These are phyloP conservation scores for Posidonia australis DNA, from an alignment of 106 monocot genomes.

Conservation along the genomic window DNA sequence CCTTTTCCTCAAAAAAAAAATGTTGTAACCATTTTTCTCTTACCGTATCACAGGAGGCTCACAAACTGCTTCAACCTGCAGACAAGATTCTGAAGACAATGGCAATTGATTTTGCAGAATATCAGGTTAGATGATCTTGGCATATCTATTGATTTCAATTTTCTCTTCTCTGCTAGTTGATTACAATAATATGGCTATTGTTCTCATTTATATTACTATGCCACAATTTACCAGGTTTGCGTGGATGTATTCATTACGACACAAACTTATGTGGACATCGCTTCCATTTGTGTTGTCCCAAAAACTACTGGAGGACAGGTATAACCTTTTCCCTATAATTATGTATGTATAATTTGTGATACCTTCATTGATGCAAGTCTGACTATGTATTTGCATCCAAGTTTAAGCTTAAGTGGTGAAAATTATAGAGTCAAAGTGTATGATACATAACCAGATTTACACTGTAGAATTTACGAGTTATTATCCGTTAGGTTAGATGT, in stretches of 20 bases:
- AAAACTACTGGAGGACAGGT: slow-evolving; percentile 90
- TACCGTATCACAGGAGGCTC: slow-evolving; percentile 54
- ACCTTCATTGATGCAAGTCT: too few species aligned
- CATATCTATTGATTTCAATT: neutral
- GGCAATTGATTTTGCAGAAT: slow-evolving; percentile 97
- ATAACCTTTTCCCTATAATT: neutral
- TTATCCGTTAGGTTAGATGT: neutral
- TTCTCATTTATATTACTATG: neutral
- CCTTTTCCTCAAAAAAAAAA: too few species aligned
- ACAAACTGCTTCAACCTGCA: slow-evolving; percentile 88
- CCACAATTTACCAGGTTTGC: slow-evolving; percentile 51
- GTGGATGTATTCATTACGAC: slow-evolving; percentile 85
- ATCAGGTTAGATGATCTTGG: slow-evolving; percentile 46
- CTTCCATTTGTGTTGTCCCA: slow-evolving; percentile 71
- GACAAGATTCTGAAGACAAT: slow-evolving; percentile 85
- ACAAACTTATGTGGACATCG: slow-evolving; percentile 77
- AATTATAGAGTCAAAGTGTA: too few species aligned
- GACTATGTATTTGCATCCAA: too few species aligned
- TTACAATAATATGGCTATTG: too few species aligned
- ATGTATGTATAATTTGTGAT: neutral
- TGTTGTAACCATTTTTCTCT: neutral
- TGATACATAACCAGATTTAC: too few species aligned
- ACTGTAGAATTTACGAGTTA: too few species aligned
- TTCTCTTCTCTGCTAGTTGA: neutral
- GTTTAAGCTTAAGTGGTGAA: too few species aligned